phyloP scores from a whole-genome alignment of 108 stramenopile species.

The Fragilaria radians region DNA sequence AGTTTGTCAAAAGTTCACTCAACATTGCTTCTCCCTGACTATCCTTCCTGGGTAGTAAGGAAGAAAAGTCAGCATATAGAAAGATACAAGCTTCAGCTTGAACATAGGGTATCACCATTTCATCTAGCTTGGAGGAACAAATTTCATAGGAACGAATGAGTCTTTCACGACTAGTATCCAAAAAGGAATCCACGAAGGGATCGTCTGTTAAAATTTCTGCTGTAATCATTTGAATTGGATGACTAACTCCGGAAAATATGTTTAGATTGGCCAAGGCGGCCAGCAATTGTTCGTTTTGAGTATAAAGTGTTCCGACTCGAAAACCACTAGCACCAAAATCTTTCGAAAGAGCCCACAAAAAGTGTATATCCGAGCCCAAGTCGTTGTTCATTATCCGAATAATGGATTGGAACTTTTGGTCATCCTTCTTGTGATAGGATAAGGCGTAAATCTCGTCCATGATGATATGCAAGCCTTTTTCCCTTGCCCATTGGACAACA shows the following conservation, averaged over 20 bases:
- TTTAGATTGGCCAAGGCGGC: constrained; percentile 56
- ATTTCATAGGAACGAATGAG: constrained; percentile 48
- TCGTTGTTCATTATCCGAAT: constrained; percentile 52
- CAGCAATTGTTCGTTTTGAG: constrained; percentile 67
- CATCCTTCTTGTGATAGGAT: constrained; percentile 30
- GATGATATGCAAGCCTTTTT: constrained; percentile 65
- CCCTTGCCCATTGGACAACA: constrained; percentile 65
- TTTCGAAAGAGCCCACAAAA: constrained; percentile 87
- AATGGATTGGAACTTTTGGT: constrained; percentile 54
- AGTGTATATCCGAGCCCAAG: constrained; percentile 77
- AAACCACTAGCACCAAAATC: constrained; percentile 89
- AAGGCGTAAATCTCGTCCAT: constrained; percentile 89
- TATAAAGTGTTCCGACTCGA: constrained; percentile 76
- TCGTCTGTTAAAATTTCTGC: constrained; percentile 76
- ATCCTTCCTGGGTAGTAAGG: constrained; percentile 51
- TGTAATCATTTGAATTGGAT: constrained; percentile 79
- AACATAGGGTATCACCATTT: constrained; percentile 77
- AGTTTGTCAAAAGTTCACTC: constrained; percentile 43
- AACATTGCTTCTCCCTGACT: constrained; percentile 68
- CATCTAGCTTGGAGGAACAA: constrained; percentile 55
- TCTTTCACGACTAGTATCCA: constrained; percentile 45
- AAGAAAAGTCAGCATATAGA: constrained; percentile 83
- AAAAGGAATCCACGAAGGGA: constrained; percentile 62
- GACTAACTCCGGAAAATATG: constrained; percentile 64
- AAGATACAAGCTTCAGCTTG: constrained; percentile 78